Percentiles rank a stretch among this genome's conserved stretches.
These are phyloP conservation scores for Bertia moriformis DNA, from an alignment of 2,329 filamentous ascomycete species.

Conservation along the genomic window DNA sequence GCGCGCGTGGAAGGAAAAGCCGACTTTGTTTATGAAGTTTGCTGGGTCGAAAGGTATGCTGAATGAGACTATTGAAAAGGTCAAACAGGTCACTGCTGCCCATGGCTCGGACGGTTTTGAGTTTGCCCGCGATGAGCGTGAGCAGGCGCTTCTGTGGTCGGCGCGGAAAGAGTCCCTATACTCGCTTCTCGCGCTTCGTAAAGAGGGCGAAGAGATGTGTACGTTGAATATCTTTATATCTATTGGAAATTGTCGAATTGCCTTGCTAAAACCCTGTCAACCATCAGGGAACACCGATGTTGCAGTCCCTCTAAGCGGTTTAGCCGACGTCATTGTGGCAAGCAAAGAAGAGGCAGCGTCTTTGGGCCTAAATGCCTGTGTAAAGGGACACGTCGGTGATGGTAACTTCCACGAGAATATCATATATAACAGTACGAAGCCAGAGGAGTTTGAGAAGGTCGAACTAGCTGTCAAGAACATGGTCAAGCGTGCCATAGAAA, in stretches of 20 bases:
- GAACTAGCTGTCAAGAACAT: constrained; percentile 76
- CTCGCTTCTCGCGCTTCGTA: constrained; percentile 61
- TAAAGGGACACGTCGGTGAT: constrained; percentile 80
- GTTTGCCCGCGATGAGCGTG: constrained; percentile 57
- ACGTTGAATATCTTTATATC: constrained; percentile 47
- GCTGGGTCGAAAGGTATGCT: constrained; percentile 68
- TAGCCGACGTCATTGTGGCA: constrained; percentile 63
- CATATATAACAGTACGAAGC: constrained; percentile 63
- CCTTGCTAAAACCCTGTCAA: constrained; percentile 28
- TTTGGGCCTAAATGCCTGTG: constrained; percentile 71
- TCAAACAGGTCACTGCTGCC: constrained; percentile 28
- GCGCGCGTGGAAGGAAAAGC: constrained; percentile 57
- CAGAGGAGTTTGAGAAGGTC: constrained; percentile 59
- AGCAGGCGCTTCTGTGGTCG: constrained; percentile 66
- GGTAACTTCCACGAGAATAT: constrained; percentile 92
- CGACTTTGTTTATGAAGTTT: constrained; percentile 76
- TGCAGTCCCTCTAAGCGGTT: constrained; percentile 61
- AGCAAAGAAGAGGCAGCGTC: constrained; percentile 78
- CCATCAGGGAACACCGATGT: too few species aligned
- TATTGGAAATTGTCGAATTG: constrained; percentile 31
- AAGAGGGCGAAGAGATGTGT: constrained; percentile 59
- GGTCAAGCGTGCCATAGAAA: constrained; percentile 77
- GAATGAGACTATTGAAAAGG: constrained; percentile 61
- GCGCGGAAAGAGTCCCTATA: constrained; percentile 73
- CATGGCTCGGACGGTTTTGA: constrained; percentile 58